A percentile compares a stretch with the other conserved stretches of the same genome.
Evolutionary conservation across 768 basidiomycete genomes (phyloP).

Genomic region (Hygrophorus russula): DNA sequence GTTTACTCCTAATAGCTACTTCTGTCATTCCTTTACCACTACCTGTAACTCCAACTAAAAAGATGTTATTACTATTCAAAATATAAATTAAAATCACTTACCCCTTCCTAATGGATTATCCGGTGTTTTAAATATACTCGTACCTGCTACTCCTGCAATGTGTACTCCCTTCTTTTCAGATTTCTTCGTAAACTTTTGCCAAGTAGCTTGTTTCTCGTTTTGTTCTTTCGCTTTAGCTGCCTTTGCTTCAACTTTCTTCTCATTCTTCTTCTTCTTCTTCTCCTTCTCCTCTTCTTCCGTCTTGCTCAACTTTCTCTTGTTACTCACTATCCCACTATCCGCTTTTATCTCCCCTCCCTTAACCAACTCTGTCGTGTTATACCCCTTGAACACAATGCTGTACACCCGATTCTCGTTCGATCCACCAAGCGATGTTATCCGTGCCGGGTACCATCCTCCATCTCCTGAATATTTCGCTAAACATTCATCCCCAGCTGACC

Average conservation of each 20-base stretch:
- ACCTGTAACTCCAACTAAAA: slow-evolving; percentile 78
- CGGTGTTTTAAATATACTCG: slow-evolving; percentile 90
- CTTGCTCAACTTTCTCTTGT: slow-evolving; percentile 62
- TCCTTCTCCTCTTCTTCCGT: slow-evolving; percentile 84
- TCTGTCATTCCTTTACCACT: slow-evolving; percentile 87
- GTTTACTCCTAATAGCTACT: slow-evolving; percentile 53
- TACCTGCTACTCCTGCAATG: slow-evolving; percentile 81
- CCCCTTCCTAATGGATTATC: slow-evolving; percentile 85
- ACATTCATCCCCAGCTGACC: slow-evolving; percentile 78
- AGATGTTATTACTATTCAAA: slow-evolving; percentile 2
- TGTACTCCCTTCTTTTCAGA: slow-evolving; percentile 86
- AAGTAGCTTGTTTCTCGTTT: slow-evolving; percentile 68
- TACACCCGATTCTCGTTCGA: slow-evolving; percentile 75
- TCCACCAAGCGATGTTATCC: slow-evolving; percentile 77
- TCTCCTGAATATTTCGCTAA: slow-evolving; percentile 80
- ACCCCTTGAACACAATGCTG: slow-evolving; percentile 85
- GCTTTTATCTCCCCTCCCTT: slow-evolving; percentile 63
- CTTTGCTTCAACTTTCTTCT: slow-evolving; percentile 79
- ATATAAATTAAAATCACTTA: too few relatives aligned
- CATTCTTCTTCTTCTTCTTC: slow-evolving; percentile 88
- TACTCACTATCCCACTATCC: slow-evolving; percentile 47
- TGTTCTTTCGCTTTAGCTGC: slow-evolving; percentile 88
- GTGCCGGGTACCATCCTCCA: slow-evolving; percentile 79
- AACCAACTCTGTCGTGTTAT: slow-evolving; percentile 83
- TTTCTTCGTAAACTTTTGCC: slow-evolving; percentile 96